Base-by-base conservation (phyloP, 176 grass and related monocot genomes). In the Elaeis guineensis region DNA sequence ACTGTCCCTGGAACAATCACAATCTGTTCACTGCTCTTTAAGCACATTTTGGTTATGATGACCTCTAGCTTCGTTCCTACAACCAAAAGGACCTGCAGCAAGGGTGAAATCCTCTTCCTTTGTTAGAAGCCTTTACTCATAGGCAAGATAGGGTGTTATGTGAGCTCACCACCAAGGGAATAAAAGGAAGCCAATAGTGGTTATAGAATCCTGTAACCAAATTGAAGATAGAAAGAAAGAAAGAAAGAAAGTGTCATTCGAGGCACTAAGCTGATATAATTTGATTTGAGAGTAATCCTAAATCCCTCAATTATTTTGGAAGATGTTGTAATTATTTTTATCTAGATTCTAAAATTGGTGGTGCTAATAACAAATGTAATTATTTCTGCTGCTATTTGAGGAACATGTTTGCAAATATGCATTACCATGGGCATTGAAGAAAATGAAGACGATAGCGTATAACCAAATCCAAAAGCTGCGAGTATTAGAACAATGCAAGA, bases 31-130 rank as follows among this genome's bases (percentile, higher is more conserved):
- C 50, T 28, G 50, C 64, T 53, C 16, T 53, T 53, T 53, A 54
- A 54, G 64, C 64, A 66, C 64, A 66, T 66, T 20, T 19, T 30
- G 50, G 64, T 67, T 54, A 67, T 67, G n/a, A 55, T 67, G 17
- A 54, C 4, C 25, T 67, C 51, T 20, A 67, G 51, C 17, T 67
- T 67, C 9, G 64, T 55, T 54, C 64, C 64, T 55, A 67, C 51
- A 5, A 67, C 50, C 64, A 67, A 54, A 53, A 67, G 51, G 21
- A 35, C 29, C 64, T 67, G 64, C 50, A 67, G 17, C 21, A 67
- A 32, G 23, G 20, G 19, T 21, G 5, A 15, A 32, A 14, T 12
- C 5, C 17, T 29, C 28, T 53, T 29, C 20, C 19, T 29, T 23
- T 29, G 17, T 55, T 54, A 54, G 4, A 19, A 54, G 0, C 14